Conservation (phyloP, 2,329 filamentous ascomycete genomes). For the Hymenoscyphus linearis region DNA sequence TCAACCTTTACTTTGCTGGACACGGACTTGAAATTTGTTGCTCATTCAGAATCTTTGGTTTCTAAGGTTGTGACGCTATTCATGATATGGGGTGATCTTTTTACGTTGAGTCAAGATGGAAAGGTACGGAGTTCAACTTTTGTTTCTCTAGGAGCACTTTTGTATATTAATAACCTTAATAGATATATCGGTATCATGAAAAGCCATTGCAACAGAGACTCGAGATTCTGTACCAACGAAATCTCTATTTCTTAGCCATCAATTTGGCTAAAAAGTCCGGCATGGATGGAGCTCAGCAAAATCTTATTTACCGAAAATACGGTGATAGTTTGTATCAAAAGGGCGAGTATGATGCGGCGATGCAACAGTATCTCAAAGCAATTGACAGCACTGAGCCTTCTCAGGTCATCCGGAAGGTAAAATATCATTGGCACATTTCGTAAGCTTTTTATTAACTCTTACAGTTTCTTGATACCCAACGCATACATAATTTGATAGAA, state of each 20-base stretch:
- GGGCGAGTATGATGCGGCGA: conserved; percentile 94
- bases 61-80: conserved; percentile 77
- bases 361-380: conserved; percentile 95
- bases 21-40: conserved; percentile 82
- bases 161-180: conserved; percentile 36
- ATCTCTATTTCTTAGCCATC: conserved; percentile 86
- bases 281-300: conserved; percentile 75
- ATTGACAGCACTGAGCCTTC: conserved; percentile 96
- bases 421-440: neutral
- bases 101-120: conserved; percentile 83
- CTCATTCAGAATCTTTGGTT: conserved; percentile 79
- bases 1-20: conserved; percentile 90
- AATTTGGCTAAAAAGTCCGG: conserved; percentile 87
- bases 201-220: conserved; percentile 86
- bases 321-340: conserved; percentile 94
- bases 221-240: conserved; percentile 89
- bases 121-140: conserved; percentile 54
- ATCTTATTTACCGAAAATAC: conserved; percentile 87
- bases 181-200: conserved; percentile 86
- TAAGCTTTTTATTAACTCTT: conserved; percentile 27
- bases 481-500: conserved; percentile 94
- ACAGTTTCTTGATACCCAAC: conserved; percentile 90
- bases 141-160: conserved; percentile 5
- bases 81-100: conserved; percentile 85
- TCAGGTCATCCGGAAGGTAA: conserved; percentile 86